These are phyloP conservation scores for Zoysia pacifica DNA, from an alignment of 176 grass and related monocot species.

Conservation along the genomic window DNA sequence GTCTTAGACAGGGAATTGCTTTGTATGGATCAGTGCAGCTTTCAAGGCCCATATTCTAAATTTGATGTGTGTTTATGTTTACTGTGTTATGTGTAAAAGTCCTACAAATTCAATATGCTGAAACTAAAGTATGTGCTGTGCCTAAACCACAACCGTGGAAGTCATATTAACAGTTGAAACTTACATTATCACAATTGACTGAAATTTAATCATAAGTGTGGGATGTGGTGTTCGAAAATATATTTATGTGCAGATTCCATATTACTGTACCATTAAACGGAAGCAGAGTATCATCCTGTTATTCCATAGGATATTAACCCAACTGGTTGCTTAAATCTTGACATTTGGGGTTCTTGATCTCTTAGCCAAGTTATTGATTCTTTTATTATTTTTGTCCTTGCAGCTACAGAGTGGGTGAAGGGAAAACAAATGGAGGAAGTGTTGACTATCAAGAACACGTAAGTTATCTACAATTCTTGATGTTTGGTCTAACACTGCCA, in stretches of 20 bases:
- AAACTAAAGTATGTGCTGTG: not conserved
- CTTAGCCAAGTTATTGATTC: not conserved
- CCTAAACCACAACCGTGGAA: not conserved
- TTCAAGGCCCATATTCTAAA: not conserved
- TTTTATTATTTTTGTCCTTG: conserved; percentile 18
- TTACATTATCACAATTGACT: not conserved
- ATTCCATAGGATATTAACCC: not conserved
- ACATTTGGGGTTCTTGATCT: not conserved
- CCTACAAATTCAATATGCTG: not conserved
- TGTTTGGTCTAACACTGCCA: not conserved
- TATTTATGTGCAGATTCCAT: not conserved
- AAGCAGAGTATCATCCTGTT: not conserved
- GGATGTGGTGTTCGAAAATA: not conserved
- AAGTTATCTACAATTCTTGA: conserved; percentile 25
- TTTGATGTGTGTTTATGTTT: conserved; percentile 2
- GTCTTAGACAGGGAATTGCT: not conserved
- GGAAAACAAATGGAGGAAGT: conserved; percentile 95
- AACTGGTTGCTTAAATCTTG: not conserved
- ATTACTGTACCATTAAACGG: not conserved
- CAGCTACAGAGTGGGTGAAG: conserved; percentile 99
- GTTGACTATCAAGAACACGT: conserved; percentile 94
- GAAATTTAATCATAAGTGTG: not conserved
- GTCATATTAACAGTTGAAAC: not conserved
- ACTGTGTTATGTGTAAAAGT: not conserved
- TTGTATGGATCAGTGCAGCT: not conserved